Conservation (phyloP, 208 protist genomes). For the Strigomonas galati region DNA sequence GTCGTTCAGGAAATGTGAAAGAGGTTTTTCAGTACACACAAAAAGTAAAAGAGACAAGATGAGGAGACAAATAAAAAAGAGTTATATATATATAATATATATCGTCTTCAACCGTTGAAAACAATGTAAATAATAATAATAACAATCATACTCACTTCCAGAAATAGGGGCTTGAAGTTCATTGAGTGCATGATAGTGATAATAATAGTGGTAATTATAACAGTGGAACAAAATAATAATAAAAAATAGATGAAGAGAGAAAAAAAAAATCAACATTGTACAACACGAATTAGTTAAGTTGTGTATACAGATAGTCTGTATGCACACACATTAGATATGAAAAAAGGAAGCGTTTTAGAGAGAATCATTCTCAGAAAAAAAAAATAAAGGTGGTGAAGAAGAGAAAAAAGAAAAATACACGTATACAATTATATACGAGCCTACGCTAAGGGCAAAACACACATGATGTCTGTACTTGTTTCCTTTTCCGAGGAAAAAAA, state of each 20-base stretch:
- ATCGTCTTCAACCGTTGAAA: too few species aligned
- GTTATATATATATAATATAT: not conserved
- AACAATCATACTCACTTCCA: too few species aligned
- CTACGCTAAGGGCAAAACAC: not conserved
- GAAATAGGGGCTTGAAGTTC: too few species aligned
- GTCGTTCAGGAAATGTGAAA: not conserved
- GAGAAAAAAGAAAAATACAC: not conserved
- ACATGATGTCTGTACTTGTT: not conserved
- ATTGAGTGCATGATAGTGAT: too few species aligned
- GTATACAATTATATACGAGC: not conserved
- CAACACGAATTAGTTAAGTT: not conserved
- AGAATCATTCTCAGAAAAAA: too few species aligned
- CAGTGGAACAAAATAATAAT: too few species aligned
- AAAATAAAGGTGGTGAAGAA: not conserved
- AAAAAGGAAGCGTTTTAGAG: too few species aligned
- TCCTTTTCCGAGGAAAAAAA: not conserved
- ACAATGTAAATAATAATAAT: constrained; percentile 1
- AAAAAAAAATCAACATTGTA: too few species aligned
- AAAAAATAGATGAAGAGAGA: too few species aligned
- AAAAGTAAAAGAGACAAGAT: not conserved
- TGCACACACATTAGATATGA: too few species aligned
- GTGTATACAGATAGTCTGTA: too few species aligned
- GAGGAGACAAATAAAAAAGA: not conserved
- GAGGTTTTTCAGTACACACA: not conserved
- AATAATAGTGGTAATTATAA: not conserved